These are phyloP conservation scores for Naganishia onofrii DNA, from an alignment of 768 basidiomycete genomes.

Conservation along the genomic window DNA sequence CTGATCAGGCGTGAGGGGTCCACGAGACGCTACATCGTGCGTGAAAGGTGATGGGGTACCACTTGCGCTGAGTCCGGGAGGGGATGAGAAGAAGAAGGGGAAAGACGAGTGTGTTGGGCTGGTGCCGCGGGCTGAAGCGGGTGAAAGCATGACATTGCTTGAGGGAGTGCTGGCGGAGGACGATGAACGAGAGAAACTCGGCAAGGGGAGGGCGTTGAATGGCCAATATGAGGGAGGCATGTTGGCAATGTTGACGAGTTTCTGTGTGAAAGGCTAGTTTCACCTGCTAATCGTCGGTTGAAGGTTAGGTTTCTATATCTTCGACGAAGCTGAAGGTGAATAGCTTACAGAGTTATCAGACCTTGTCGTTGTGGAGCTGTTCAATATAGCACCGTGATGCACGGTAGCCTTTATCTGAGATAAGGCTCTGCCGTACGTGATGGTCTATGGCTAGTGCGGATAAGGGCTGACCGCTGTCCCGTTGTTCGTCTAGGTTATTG, in stretches of 20 bases:
- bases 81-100: slow-evolving; percentile 5
- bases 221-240: slow-evolving; percentile 22
- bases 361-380: neutral
- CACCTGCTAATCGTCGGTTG: neutral
- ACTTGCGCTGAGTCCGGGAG: slow-evolving; percentile 6
- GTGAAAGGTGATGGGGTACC: neutral
- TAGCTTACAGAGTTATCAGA: neutral
- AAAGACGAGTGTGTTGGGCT: neutral
- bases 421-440: neutral
- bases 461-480: neutral
- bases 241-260: neutral
- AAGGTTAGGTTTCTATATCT: neutral
- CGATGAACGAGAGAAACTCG: slow-evolving; percentile 27
- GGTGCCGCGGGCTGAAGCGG: neutral
- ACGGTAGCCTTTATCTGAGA: neutral
- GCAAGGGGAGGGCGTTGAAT: slow-evolving; percentile 22
- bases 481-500: neutral
- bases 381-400: neutral
- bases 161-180: slow-evolving; percentile 4
- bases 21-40: neutral
- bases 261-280: neutral
- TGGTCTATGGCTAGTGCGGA: neutral
- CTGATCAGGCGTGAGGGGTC: slow-evolving; percentile 4
- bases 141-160: neutral
- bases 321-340: neutral